Evolutionary conservation across 1,284 basidiomycete species (phyloP).

Genomic region (Ceratobasidium sp.): DNA sequence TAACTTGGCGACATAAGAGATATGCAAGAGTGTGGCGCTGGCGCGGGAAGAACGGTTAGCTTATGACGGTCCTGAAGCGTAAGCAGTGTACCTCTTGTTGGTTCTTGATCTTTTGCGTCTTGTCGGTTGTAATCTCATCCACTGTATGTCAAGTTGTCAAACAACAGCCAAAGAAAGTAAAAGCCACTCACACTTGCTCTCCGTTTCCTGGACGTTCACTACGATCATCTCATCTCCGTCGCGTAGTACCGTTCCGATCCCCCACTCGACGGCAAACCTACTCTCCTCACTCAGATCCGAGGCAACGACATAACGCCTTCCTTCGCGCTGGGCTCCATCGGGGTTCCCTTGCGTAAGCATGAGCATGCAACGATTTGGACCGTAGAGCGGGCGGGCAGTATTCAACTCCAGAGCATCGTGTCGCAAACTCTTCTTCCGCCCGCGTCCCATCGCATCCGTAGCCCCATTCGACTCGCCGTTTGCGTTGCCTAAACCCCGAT

Average conservation of each 20-base stretch:
- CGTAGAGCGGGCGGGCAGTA: constrained; percentile 82
- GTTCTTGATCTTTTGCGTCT: constrained; percentile 74
- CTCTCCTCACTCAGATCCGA: constrained; percentile 94
- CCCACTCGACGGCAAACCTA: constrained; percentile 93
- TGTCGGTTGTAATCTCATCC: constrained; percentile 71
- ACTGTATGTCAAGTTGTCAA: constrained; percentile 55
- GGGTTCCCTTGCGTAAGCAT: constrained; percentile 72
- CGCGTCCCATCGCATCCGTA: background rate
- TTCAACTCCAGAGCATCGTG: constrained; percentile 57
- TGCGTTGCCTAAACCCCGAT: background rate
- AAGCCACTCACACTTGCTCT: constrained; percentile 72
- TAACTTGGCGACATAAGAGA: constrained; percentile 87
- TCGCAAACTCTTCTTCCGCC: constrained; percentile 42
- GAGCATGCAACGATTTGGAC: constrained; percentile 92
- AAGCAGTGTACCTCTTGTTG: constrained; percentile 78
- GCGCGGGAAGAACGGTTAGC: constrained; percentile 4
- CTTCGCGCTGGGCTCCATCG: constrained; percentile 26
- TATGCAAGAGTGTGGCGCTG: constrained; percentile 89
- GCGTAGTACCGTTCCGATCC: constrained; percentile 92
- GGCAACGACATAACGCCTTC: constrained; percentile 82
- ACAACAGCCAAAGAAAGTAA: background rate
- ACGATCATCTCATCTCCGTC: constrained; percentile 94
- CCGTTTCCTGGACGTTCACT: constrained; percentile 92
- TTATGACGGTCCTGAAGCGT: background rate
- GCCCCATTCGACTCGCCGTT: background rate